These are phyloP conservation scores for Ichthyophthirius multifiliis DNA, from an alignment of 169 alveolate genomes.

Conservation along the genomic window DNA sequence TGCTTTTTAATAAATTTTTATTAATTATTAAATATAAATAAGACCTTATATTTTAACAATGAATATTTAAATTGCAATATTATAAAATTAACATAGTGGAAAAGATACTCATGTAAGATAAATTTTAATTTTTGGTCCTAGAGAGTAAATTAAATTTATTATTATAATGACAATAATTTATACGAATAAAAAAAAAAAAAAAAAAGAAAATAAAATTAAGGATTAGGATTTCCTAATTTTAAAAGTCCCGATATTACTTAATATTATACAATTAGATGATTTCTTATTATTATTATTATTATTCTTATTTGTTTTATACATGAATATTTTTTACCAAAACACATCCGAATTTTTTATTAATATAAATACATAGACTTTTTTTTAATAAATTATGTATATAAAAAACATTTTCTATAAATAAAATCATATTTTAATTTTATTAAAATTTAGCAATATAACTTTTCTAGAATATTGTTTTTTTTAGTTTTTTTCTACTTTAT, in stretches of 20 bases:
- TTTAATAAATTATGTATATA: no score
- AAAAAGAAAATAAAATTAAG: constrained; percentile 27
- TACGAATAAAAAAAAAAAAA: background rate
- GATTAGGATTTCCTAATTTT: constrained; percentile 36
- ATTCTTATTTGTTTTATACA: no score
- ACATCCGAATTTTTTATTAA: no score
- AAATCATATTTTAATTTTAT: no score
- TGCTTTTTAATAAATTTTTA: background rate
- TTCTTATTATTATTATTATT: no score
- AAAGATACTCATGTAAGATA: constrained; percentile 84
- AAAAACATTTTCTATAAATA: no score
- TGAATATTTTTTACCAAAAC: no score
- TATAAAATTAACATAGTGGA: constrained; percentile 79
- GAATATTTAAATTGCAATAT: constrained; percentile 71
- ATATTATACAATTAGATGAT: constrained; percentile 28
- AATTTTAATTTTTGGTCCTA: constrained; percentile 79
- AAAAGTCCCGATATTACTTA: constrained; percentile 34
- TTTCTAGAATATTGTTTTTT: no score
- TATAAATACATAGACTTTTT: no score
- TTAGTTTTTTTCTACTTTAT: no score
- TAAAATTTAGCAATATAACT: no score
- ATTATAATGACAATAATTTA: background rate
- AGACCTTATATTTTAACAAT: constrained; percentile 77
- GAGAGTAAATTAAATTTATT: constrained; percentile 45
- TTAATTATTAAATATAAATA: background rate